phyloP scores from a whole-genome alignment of 108 stramenopile species.

The Stephanodiscus minutulus region DNA sequence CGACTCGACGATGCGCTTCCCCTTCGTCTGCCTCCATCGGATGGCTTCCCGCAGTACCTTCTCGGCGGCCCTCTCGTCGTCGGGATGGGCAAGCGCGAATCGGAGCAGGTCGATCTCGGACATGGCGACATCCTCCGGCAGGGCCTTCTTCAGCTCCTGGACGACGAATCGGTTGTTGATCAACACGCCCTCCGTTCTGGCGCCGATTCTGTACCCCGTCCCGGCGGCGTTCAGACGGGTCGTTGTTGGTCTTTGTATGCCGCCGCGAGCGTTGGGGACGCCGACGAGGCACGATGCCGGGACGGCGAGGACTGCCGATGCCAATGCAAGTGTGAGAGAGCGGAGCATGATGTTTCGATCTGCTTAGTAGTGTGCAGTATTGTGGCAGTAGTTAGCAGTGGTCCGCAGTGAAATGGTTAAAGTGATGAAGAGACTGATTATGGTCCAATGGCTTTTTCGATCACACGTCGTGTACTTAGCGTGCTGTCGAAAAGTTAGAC shows the following conservation, averaged over 20 bases:
- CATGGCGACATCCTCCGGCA: conserved; percentile 37
- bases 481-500: too few species aligned
- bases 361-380: too few species aligned
- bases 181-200: conserved; percentile 46
- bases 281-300: conserved; percentile 12
- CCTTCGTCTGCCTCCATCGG: conserved; percentile 35
- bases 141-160: conserved; percentile 27
- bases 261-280: background rate
- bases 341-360: conserved; percentile 7
- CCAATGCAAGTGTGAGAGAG: background rate
- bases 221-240: conserved; percentile 25
- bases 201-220: conserved; percentile 40
- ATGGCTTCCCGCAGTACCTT: conserved; percentile 35
- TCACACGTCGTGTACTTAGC: too few species aligned
- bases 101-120: conserved; percentile 40
- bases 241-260: background rate
- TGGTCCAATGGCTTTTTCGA: too few species aligned
- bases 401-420: too few species aligned
- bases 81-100: conserved; percentile 46
- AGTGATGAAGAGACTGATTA: too few species aligned
- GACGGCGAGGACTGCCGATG: conserved; percentile 22
- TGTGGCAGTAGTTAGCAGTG: too few species aligned
- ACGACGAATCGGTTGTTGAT: conserved; percentile 50
- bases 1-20: conserved; percentile 40
- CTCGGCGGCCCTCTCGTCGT: conserved; percentile 30